Evolutionary conservation across 2,329 filamentous ascomycete genomes (phyloP), one percentile per base, ranked within the genome.

Genomic region (Aspergillus hortae): DNA sequence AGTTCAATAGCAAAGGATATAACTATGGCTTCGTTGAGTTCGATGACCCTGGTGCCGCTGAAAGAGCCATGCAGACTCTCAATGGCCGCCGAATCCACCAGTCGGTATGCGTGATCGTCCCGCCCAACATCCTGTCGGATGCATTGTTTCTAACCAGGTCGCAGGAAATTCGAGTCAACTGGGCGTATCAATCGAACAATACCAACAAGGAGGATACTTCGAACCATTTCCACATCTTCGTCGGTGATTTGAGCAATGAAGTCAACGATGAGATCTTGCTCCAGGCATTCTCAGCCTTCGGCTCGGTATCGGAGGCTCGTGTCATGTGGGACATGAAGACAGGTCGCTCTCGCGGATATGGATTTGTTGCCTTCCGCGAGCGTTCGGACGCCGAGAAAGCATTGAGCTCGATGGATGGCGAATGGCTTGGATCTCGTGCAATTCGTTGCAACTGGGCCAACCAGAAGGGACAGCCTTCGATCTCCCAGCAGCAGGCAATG

Each of bases 291-390:
- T 95, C 90, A 44, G 90, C 90, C 42, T 99, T 97, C 71, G 94
- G 94, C 38, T 90, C 86, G 11, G 92, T 99, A 45, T 99, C 94
- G 2, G 94, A 99, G 74, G 94, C 94, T 54, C 91, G 94, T 65
- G 94, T 99, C 59, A 99, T 99, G 94, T 99, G 94, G 94, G 94
- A 99, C 73, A 99, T 99, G 94, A 99, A 99, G 82, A 99, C 94
- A 33, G 94, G 94, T 61, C 87, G 94, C 58, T 97, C 94, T 61
- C 89, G 94, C 69, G 94, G 94, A 55, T 99, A 99, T 68, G 94
- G 94, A 11, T 99, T 99, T 68, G 92, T 97, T 62, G 94, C 94
- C 46, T 99, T 95, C 82, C 89, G 92, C 57, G 94, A 99, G 58
- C 90, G 92, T 58, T 78, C 83, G 33, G 94, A 99, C 67, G 94